Evolutionary conservation across 805 yeast species (phyloP), one percentile per base, ranked within the genome.

Genomic region (Wickerhamomyces pijperi): DNA sequence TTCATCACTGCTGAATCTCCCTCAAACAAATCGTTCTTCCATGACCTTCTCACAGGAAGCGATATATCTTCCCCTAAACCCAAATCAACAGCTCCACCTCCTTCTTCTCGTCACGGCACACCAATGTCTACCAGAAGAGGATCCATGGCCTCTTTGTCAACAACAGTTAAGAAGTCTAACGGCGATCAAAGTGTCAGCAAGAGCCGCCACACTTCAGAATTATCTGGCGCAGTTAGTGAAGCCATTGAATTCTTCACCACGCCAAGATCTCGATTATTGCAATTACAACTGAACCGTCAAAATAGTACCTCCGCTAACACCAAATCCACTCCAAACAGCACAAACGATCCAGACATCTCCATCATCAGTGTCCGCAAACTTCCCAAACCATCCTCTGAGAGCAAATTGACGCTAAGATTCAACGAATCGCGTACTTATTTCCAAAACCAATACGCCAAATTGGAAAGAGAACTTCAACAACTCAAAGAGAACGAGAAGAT

Each of bases 381-480:
- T 3, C 49, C 51, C n/a, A 44, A 50, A 5, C 44, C 51, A 2
- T 50, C 48, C 8, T n/a, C n/a, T n/a, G n/a, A n/a, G n/a, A 38
- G 53, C 3, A 39, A 32, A 23, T 39, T 45, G 12, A 44, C 53
- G 4, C 39, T 51, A 15, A 40, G 38, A 23, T 54, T 59, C 36
- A 56, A 59, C 34, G 47, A 53, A n/a, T 46, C 58, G 5, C 42
- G 53, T 14, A 34, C 52, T 13, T 47, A 54, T 5, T 58, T 61
- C 38, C 59, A 58, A 29, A 53, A 56, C 21, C 65, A 61, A 32
- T 68, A 61, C 48, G 63, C 60, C 40, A 65, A 60, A 37, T 72
- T 69, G 43, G 70, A 64, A 44, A 61, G 61, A 40, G 56, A 69
- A 17, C 50, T 70, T 42, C 61, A 60, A 36, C 72, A 70, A 45